phyloP scores from a whole-genome alignment of 305 asterid species.

The Solanum chacoense region DNA sequence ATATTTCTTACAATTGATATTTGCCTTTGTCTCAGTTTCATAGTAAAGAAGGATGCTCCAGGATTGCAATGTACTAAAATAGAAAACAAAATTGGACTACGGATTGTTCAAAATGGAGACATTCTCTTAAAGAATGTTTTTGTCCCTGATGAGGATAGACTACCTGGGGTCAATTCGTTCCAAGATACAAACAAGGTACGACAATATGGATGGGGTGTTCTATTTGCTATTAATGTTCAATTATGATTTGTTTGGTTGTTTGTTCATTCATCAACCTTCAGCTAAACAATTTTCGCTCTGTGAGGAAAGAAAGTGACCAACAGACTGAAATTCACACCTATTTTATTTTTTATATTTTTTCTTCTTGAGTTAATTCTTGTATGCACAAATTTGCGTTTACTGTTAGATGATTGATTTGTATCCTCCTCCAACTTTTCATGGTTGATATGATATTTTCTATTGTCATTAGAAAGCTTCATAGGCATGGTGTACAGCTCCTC shows the following conservation, averaged over 20 bases:
- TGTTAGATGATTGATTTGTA: background rate
- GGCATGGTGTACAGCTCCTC: background rate
- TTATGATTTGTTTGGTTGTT: background rate
- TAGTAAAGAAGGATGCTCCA: slow-evolving; percentile 72
- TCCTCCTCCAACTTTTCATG: background rate
- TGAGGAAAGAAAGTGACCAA: background rate
- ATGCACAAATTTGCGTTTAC: background rate
- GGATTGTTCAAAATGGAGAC: slow-evolving; percentile 94
- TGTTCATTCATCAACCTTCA: background rate
- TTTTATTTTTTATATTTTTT: background rate
- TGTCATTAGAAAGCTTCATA: background rate
- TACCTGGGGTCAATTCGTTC: slow-evolving; percentile 80
- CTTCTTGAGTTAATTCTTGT: background rate
- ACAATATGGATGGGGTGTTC: background rate
- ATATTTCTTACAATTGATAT: background rate
- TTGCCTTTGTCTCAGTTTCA: slow-evolving; percentile 45
- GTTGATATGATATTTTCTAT: background rate
- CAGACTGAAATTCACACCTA: background rate
- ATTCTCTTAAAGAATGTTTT: slow-evolving; percentile 67
- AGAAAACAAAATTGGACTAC: slow-evolving; percentile 80
- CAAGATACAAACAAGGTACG: slow-evolving; percentile 88
- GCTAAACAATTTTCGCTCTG: background rate
- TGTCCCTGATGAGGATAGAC: slow-evolving; percentile 89
- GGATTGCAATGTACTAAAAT: slow-evolving; percentile 91
- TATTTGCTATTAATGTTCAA: background rate